A percentile compares a stretch with the other conserved stretches of the same genome.
Conservation (phyloP, 2,329 filamentous ascomycete genomes). For the Colletotrichum sp. region DNA sequence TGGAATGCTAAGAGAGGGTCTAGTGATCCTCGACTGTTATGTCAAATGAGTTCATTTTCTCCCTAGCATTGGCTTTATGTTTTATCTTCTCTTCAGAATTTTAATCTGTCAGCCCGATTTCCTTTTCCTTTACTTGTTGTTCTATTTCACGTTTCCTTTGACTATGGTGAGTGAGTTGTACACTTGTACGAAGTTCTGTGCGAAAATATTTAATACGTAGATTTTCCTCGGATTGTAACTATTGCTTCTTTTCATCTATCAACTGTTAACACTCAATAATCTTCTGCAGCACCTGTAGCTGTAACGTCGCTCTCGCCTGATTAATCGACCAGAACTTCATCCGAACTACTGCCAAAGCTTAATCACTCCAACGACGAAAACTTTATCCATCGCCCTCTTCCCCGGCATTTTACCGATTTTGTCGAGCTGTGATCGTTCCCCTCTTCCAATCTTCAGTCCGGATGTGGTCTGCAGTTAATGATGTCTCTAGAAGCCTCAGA, state of each 20-base stretch:
- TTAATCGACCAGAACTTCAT: rapidly evolving
- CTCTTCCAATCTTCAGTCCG: rapidly evolving
- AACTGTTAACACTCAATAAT: rapidly evolving
- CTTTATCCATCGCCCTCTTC: rapidly evolving
- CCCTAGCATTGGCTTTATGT: no score
- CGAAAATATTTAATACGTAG: rapidly evolving
- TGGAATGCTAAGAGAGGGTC: no score
- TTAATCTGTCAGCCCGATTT: rapidly evolving
- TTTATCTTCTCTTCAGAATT: no score
- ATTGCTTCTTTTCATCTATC: rapidly evolving
- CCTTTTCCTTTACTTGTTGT: not conserved
- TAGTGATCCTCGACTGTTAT: no score
- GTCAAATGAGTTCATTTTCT: rapidly evolving
- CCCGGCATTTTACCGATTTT: rapidly evolving
- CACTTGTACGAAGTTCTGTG: not conserved
- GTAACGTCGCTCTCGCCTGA: not conserved
- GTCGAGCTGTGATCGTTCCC: rapidly evolving
- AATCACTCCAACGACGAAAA: not conserved
- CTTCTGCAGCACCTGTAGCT: rapidly evolving
- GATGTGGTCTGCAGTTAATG: rapidly evolving
- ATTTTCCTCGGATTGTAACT: not conserved
- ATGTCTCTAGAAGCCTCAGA: not conserved
- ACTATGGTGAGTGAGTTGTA: not conserved
- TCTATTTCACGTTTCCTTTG: not conserved
- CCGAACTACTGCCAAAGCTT: not conserved